Evolutionary conservation across 768 basidiomycete genomes (phyloP).

Genomic region (Thelephora ganbajun): DNA sequence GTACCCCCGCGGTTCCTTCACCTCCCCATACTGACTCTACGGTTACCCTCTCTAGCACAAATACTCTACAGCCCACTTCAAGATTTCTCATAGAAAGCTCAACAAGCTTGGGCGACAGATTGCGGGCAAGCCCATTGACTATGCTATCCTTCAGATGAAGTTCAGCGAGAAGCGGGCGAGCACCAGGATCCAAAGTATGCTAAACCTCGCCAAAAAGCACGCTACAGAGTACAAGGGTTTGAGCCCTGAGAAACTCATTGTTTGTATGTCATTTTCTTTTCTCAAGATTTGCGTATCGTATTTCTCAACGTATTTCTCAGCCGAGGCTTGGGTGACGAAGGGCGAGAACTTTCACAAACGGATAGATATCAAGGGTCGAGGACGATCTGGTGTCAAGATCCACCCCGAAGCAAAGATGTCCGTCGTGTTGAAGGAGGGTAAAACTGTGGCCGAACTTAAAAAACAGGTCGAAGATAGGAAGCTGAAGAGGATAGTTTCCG

Average conservation of each 20-base stretch:
- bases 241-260: conserved; percentile 55
- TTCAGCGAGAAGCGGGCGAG: conserved; percentile 91
- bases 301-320: conserved; percentile 23
- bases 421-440: conserved; percentile 71
- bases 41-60: conserved; percentile 47
- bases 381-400: conserved; percentile 60
- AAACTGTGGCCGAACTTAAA: conserved; percentile 56
- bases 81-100: conserved; percentile 86
- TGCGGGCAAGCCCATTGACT: conserved; percentile 82
- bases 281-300: background rate
- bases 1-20: conserved; percentile 1
- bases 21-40: background rate
- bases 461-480: conserved; percentile 49
- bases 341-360: conserved; percentile 48
- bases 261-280: conserved; percentile 44
- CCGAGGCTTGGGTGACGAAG: conserved; percentile 92
- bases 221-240: conserved; percentile 69
- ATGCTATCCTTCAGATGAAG: conserved; percentile 92
- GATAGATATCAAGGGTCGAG: conserved; percentile 74
- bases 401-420: conserved; percentile 65
- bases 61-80: conserved; percentile 86
- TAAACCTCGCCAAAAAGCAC: conserved; percentile 77
- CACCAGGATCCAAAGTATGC: conserved; percentile 75
- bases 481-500: conserved; percentile 66
- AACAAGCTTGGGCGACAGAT: conserved; percentile 83